Percentiles rank a stretch among this genome's conserved stretches.
These are phyloP conservation scores for Globisporangium alternatum DNA, from an alignment of 352 stramenopile species.

Conservation along the genomic window DNA sequence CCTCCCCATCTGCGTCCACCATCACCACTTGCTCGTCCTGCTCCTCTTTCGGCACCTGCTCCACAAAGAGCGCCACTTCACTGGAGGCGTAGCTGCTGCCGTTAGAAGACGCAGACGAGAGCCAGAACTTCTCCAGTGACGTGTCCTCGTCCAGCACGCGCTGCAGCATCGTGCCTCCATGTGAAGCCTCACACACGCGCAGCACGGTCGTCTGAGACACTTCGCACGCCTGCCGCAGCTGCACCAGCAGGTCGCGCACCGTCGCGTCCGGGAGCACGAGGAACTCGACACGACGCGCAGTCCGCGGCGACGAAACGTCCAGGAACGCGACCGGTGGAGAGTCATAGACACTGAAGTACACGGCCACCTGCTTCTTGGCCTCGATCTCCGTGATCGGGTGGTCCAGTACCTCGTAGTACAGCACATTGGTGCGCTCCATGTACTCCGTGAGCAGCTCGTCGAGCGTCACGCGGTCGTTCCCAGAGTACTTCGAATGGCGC, in stretches of 20 bases:
- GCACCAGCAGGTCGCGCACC: constrained; percentile 44
- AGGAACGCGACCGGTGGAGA: constrained; percentile 40
- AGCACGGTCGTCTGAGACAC: constrained; percentile 35
- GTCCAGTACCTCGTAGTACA: constrained; percentile 75
- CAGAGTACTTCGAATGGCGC: constrained; percentile 60
- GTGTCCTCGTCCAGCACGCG: constrained; percentile 36
- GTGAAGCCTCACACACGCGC: constrained; percentile 60
- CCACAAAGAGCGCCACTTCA: constrained; percentile 57
- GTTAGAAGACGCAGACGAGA: constrained; percentile 11
- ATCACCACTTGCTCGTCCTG: not conserved
- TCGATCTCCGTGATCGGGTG: constrained; percentile 85
- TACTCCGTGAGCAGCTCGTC: constrained; percentile 76
- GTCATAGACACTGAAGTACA: constrained; percentile 81
- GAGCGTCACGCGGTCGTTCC: constrained; percentile 54
- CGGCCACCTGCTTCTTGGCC: constrained; percentile 73
- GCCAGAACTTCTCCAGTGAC: constrained; percentile 52
- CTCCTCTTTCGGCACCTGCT: constrained; percentile 37
- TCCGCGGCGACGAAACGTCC: constrained; percentile 28
- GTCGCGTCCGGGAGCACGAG: constrained; percentile 55
- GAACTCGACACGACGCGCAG: constrained; percentile 50
- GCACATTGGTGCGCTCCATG: constrained; percentile 53
- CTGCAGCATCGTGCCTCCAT: constrained; percentile 55
- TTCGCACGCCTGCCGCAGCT: constrained; percentile 45
- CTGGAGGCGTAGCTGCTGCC: constrained; percentile 24
- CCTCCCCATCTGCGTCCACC: constrained; percentile 1